phyloP scores from a whole-genome alignment of 352 stramenopile species.

The Pythium sp. region DNA sequence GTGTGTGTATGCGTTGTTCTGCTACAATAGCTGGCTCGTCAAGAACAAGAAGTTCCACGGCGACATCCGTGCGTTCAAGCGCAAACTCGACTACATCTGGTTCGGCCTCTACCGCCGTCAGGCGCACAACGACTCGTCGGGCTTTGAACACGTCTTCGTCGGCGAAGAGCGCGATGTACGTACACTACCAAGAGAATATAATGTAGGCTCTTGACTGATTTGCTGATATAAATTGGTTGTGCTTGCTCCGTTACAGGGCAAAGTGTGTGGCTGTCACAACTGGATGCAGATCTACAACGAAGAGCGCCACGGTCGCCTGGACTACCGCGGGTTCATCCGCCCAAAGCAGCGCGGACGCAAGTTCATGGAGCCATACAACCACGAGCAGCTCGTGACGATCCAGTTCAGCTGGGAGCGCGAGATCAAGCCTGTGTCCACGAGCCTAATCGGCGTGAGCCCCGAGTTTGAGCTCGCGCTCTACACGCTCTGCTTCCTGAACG shows the following conservation, averaged over 20 bases:
- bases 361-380: conserved; percentile 70
- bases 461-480: conserved; percentile 98
- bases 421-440: conserved; percentile 90
- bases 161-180: conserved; percentile 93
- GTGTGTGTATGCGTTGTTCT: not conserved
- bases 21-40: conserved; percentile 50
- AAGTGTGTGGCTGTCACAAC: conserved; percentile 95
- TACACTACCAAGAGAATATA: conserved; percentile 2
- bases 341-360: conserved; percentile 70
- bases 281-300: conserved; percentile 97
- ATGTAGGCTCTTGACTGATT: not conserved
- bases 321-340: conserved; percentile 95
- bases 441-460: conserved; percentile 92
- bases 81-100: conserved; percentile 93
- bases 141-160: conserved; percentile 97
- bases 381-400: conserved; percentile 93
- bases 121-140: conserved; percentile 87
- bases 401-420: conserved; percentile 92
- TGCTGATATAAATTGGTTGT: too few species aligned
- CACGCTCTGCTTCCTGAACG: conserved; percentile 93
- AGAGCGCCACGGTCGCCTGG: conserved; percentile 89
- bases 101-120: conserved; percentile 93
- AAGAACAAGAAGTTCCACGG: conserved; percentile 86
- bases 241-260: conserved; percentile 33
- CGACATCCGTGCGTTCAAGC: conserved; percentile 77